Evolutionary conservation across 2,329 filamentous ascomycete genomes (phyloP).

Genomic region (Trichoderma cornu-damae): DNA sequence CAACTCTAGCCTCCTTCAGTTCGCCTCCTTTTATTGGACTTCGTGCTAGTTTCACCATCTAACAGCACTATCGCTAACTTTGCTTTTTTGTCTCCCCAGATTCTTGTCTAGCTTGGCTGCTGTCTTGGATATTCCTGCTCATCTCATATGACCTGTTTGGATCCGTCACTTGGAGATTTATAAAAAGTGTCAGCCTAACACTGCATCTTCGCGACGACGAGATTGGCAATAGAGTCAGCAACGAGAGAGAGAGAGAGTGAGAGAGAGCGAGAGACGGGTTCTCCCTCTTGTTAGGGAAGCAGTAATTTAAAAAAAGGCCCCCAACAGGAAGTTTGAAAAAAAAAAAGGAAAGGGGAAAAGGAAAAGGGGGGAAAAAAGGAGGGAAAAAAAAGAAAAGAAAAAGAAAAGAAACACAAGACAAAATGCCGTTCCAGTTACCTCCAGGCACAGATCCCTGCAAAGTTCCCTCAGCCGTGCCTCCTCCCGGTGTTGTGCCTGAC

Average conservation of each 20-base stretch:
- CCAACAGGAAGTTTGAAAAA: background rate
- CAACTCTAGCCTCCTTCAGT: background rate
- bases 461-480: background rate
- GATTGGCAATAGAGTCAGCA: background rate
- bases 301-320: background rate
- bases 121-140: background rate
- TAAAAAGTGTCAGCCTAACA: background rate
- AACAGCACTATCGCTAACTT: background rate
- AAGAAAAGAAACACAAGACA: background rate
- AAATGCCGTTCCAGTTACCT: background rate
- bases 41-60: background rate
- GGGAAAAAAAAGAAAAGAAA: background rate
- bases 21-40: background rate
- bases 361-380: no score
- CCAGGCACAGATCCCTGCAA: constrained; percentile 7
- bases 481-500: background rate
- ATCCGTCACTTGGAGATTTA: background rate
- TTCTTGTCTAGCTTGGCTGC: background rate
- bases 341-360: background rate
- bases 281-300: background rate
- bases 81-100: background rate
- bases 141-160: background rate
- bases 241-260: no score
- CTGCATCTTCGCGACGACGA: background rate
- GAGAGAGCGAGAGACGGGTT: background rate